phyloP scores from a whole-genome alignment of 768 basidiomycete genomes.

The Cystobasidium tubakii region DNA sequence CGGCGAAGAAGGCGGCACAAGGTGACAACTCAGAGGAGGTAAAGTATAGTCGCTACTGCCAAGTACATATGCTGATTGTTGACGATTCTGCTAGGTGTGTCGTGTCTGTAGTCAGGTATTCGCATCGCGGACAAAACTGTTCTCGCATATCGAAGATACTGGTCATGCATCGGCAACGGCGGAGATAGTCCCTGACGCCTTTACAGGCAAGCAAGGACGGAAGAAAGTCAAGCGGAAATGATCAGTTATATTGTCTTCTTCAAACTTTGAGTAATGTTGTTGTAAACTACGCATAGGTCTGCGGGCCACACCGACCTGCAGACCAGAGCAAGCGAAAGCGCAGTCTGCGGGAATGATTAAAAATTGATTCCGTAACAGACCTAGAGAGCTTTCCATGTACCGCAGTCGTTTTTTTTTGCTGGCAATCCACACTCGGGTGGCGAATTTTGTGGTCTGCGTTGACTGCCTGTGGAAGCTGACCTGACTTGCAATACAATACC shows the following conservation, averaged over 20 bases:
- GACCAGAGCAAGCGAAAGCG: no score
- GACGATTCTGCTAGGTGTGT: slow-evolving; percentile 40
- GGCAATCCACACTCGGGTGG: no score
- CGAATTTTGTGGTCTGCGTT: background rate
- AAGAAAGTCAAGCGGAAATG: slow-evolving; percentile 41
- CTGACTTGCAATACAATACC: background rate
- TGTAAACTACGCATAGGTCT: background rate
- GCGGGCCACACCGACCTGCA: no score
- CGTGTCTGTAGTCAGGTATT: slow-evolving; percentile 45
- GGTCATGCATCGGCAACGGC: slow-evolving; percentile 44
- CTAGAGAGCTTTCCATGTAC: no score
- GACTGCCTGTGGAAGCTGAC: no score
- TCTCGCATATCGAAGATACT: slow-evolving; percentile 45
- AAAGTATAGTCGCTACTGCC: background rate
- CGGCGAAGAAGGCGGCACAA: slow-evolving; percentile 43
- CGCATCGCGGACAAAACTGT: slow-evolving; percentile 45
- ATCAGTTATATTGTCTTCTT: slow-evolving; percentile 8
- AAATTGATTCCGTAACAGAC: no score
- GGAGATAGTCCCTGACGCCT: background rate
- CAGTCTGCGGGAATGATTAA: no score
- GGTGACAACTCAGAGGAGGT: background rate
- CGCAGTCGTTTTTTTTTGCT: no score
- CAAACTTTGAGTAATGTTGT: background rate
- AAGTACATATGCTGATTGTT: background rate
- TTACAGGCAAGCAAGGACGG: background rate